A percentile compares a stretch with the other conserved stretches of the same genome.
These are phyloP conservation scores for Hirsutella rhossiliensis DNA, from an alignment of 2,329 filamentous ascomycete species.

Conservation along the genomic window DNA sequence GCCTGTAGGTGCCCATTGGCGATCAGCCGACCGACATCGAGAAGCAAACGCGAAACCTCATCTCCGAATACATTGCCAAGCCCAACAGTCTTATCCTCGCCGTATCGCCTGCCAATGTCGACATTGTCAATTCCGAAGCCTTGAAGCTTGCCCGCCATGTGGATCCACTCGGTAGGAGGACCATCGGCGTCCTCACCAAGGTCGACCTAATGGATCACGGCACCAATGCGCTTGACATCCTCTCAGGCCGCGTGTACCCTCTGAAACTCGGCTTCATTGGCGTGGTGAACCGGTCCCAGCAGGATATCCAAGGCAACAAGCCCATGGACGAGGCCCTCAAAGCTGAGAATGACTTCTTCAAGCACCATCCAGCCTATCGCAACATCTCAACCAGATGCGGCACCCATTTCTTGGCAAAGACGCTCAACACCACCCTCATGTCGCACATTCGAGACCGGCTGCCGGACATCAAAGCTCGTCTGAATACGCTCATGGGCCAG, in stretches of 20 bases:
- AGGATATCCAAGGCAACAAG: slow-evolving; percentile 94
- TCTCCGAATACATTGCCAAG: slow-evolving; percentile 97
- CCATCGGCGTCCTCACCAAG: slow-evolving; percentile 94
- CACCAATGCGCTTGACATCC: slow-evolving; percentile 92
- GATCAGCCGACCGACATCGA: slow-evolving; percentile 97
- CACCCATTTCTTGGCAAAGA: slow-evolving; percentile 89
- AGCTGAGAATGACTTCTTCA: slow-evolving; percentile 89
- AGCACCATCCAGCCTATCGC: slow-evolving; percentile 89
- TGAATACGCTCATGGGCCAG: slow-evolving; percentile 99
- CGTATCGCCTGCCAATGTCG: slow-evolving; percentile 93
- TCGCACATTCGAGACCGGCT: slow-evolving; percentile 87
- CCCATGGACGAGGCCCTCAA: slow-evolving; percentile 85
- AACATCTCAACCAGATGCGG: slow-evolving; percentile 92
- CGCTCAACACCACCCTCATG: slow-evolving; percentile 91
- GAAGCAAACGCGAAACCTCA: slow-evolving; percentile 93
- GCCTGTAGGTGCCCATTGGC: slow-evolving; percentile 72
- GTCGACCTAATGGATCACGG: slow-evolving; percentile 98
- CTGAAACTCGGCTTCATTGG: slow-evolving; percentile 96
- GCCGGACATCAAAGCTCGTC: slow-evolving; percentile 92
- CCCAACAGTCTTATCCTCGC: slow-evolving; percentile 97
- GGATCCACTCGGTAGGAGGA: slow-evolving; percentile 84
- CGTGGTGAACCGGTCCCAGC: slow-evolving; percentile 94
- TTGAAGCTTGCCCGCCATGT: slow-evolving; percentile 95
- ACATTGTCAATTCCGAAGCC: slow-evolving; percentile 96
- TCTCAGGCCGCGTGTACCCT: slow-evolving; percentile 94